Percentiles rank a stretch among this genome's conserved stretches.
Conservation (phyloP, 768 basidiomycete species). For the Trametes punicea region DNA sequence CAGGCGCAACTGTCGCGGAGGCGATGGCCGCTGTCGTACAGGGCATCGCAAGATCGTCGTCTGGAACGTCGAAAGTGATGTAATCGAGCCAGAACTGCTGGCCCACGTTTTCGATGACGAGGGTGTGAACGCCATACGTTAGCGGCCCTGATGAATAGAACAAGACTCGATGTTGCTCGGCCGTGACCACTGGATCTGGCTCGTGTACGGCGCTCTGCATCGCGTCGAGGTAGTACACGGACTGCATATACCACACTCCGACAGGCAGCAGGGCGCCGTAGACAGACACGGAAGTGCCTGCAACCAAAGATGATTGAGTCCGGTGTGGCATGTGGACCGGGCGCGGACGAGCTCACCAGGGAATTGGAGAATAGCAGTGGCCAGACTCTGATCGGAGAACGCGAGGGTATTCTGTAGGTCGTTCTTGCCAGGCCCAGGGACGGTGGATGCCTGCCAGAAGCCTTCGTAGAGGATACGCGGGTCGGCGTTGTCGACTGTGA, state of each 20-base stretch:
- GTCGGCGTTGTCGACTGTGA: background rate
- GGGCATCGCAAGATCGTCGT: background rate
- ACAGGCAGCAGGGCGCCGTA: constrained; percentile 1
- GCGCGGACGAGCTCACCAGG: background rate
- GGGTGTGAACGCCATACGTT: background rate
- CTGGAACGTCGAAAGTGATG: background rate
- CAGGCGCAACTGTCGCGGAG: background rate
- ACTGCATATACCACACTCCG: background rate
- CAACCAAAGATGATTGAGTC: background rate
- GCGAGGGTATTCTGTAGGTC: background rate
- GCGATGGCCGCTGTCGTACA: background rate
- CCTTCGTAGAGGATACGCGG: background rate
- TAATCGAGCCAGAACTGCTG: constrained; percentile 8
- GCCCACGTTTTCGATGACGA: constrained; percentile 2
- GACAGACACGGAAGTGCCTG: constrained; percentile 2
- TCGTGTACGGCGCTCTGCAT: background rate
- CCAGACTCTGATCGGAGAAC: background rate
- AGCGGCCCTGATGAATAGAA: background rate
- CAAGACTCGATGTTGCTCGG: background rate
- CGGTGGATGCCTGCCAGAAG: background rate
- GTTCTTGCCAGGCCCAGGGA: background rate
- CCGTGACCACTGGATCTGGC: background rate
- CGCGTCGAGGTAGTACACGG: background rate
- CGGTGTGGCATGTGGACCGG: background rate
- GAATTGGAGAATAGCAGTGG: background rate